These are phyloP conservation scores for Cutaneotrichosporon mucoides DNA, from an alignment of 1,284 basidiomycete genomes.

Conservation along the genomic window DNA sequence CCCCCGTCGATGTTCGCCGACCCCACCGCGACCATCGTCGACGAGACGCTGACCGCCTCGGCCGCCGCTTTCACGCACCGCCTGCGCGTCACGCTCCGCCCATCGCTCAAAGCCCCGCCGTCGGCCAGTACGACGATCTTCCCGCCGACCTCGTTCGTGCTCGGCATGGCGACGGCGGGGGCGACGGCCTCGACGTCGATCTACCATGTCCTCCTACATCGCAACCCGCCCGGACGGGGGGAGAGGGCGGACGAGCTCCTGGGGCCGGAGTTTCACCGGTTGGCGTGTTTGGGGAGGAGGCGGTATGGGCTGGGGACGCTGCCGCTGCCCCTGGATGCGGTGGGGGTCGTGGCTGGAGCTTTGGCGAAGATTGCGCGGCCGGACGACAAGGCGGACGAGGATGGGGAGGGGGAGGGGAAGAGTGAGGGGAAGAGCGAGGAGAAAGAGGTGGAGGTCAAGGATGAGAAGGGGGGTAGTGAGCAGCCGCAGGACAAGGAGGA, in stretches of 20 bases:
- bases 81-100: conserved; percentile 11
- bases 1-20: conserved; percentile 26
- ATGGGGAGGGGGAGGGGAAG: neutral
- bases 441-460: neutral
- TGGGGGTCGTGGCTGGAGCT: neutral
- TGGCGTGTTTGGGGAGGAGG: conserved; percentile 2
- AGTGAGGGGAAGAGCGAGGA: neutral
- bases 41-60: conserved; percentile 27
- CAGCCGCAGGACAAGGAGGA: too few relatives aligned
- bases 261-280: conserved; percentile 2
- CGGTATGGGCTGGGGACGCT: conserved; percentile 5
- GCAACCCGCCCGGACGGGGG: neutral
- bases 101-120: neutral
- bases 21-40: conserved; percentile 28
- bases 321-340: conserved; percentile 8
- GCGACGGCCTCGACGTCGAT: conserved; percentile 14
- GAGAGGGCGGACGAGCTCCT: conserved; percentile 3
- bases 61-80: conserved; percentile 16
- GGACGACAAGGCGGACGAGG: neutral
- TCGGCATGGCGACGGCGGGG: conserved; percentile 18
- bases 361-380: neutral
- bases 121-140: conserved; percentile 16
- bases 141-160: conserved; percentile 28
- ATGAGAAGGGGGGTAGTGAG: too few relatives aligned
- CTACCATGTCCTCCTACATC: conserved; percentile 23